phyloP scores from a whole-genome alignment of 2,329 filamentous ascomycete species.

The Hypoxylon sp. region DNA sequence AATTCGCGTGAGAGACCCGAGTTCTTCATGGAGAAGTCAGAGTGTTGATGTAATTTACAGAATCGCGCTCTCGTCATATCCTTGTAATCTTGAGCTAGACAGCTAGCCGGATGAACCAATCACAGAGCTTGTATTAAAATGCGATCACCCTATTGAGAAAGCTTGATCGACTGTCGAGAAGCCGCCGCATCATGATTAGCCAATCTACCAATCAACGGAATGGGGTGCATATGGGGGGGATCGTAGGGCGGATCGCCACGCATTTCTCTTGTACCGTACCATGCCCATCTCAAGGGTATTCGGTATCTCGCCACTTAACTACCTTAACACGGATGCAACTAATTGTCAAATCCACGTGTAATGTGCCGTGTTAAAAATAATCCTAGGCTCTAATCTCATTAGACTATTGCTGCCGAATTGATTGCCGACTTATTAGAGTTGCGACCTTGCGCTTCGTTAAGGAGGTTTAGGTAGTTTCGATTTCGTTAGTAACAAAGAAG shows the following conservation, averaged over 20 bases:
- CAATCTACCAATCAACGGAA: neutral
- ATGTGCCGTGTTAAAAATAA: neutral
- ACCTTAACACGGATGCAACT: neutral
- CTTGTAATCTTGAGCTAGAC: conserved; percentile 35
- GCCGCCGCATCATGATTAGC: conserved; percentile 2
- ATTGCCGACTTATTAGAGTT: neutral
- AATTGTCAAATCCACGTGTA: conserved; percentile 7
- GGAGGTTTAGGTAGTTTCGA: too few relatives aligned
- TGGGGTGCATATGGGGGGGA: neutral
- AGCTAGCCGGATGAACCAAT: conserved; percentile 19
- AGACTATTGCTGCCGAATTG: neutral
- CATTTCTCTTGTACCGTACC: neutral
- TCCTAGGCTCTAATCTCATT: neutral
- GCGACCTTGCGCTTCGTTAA: neutral
- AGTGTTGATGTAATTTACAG: conserved; percentile 37
- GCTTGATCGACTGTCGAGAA: conserved; percentile 10
- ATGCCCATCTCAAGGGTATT: neutral
- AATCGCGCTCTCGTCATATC: conserved; percentile 35
- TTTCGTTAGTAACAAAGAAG: too few relatives aligned
- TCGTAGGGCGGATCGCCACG: neutral
- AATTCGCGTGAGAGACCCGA: conserved; percentile 19
- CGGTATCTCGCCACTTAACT: neutral
- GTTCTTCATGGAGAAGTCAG: neutral
- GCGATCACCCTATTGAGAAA: conserved; percentile 28
- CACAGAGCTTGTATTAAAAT: conserved; percentile 30